These are phyloP conservation scores for Candida gorgasii DNA, from an alignment of 805 yeast genomes.

Conservation along the genomic window DNA sequence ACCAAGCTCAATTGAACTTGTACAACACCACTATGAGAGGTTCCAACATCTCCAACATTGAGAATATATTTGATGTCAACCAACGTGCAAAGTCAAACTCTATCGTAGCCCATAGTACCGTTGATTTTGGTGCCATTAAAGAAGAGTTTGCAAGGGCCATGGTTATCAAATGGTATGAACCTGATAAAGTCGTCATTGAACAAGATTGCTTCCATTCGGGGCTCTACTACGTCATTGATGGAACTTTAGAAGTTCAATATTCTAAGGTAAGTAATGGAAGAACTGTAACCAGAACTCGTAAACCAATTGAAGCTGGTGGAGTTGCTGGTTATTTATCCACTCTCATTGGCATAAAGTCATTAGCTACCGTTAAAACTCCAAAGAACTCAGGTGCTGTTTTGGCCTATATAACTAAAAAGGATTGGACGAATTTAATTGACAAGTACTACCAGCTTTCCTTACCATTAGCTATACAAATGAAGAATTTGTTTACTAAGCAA, in stretches of 20 bases:
- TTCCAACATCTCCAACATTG: conserved; percentile 1
- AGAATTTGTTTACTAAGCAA: conserved; percentile 64
- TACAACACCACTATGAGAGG: conserved; percentile 11
- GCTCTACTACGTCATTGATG: conserved; percentile 76
- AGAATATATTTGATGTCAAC: conserved; percentile 3
- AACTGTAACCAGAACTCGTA: conserved; percentile 37
- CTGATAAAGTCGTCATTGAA: conserved; percentile 58
- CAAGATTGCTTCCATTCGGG: conserved; percentile 74
- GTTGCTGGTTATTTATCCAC: conserved; percentile 87
- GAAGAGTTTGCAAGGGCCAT: conserved; percentile 59
- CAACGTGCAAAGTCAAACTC: conserved; percentile 9
- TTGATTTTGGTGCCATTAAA: conserved; percentile 27
- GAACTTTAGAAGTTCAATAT: conserved; percentile 59
- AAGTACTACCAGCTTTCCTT: conserved; percentile 73
- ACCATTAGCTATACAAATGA: conserved; percentile 72
- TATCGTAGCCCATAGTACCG: not conserved
- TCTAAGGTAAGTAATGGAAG: conserved; percentile 8
- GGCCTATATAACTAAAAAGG: conserved; percentile 67
- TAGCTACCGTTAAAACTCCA: conserved; percentile 67
- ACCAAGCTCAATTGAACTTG: conserved; percentile 19
- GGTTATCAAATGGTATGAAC: conserved; percentile 52
- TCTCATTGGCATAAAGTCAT: conserved; percentile 74
- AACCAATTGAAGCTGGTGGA: conserved; percentile 72
- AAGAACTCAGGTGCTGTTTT: conserved; percentile 53
- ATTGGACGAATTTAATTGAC: conserved; percentile 68